Percentiles rank a stretch among this genome's conserved stretches.
phyloP scores from a whole-genome alignment of 164 flowering plant species.

The Umbilicus rupestris region DNA sequence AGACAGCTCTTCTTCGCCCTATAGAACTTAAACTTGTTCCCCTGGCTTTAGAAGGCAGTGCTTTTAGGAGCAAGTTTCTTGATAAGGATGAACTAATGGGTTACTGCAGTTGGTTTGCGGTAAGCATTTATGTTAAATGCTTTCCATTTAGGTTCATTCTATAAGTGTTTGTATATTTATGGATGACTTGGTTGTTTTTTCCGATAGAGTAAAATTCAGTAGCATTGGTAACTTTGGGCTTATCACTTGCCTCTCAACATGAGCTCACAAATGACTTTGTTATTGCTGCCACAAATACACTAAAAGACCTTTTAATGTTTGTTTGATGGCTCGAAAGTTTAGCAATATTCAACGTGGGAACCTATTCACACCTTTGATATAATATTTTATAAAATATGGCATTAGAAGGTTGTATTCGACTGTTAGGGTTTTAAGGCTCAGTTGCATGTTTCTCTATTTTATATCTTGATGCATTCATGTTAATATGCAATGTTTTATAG shows the following conservation, averaged over 20 bases:
- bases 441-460: not conserved
- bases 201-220: too few species aligned
- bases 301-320: not conserved
- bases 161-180: not conserved
- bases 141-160: not conserved
- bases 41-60: constrained; percentile 77
- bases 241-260: too few species aligned
- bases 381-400: not conserved
- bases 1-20: constrained; percentile 75
- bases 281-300: not conserved
- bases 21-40: constrained; percentile 82
- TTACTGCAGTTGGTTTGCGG: constrained; percentile 85
- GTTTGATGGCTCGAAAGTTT: not conserved
- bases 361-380: not conserved
- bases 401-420: not conserved
- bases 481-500: not conserved
- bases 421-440: not conserved
- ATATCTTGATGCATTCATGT: not conserved
- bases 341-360: not conserved
- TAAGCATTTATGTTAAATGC: constrained; percentile 26
- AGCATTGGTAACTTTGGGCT: too few species aligned
- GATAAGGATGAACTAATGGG: constrained; percentile 86
- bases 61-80: constrained; percentile 78
- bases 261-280: not conserved
- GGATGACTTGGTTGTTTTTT: too few species aligned